Base-by-base conservation (phyloP, 1,284 basidiomycete species). In the Cryptococcus jaspeensis region DNA sequence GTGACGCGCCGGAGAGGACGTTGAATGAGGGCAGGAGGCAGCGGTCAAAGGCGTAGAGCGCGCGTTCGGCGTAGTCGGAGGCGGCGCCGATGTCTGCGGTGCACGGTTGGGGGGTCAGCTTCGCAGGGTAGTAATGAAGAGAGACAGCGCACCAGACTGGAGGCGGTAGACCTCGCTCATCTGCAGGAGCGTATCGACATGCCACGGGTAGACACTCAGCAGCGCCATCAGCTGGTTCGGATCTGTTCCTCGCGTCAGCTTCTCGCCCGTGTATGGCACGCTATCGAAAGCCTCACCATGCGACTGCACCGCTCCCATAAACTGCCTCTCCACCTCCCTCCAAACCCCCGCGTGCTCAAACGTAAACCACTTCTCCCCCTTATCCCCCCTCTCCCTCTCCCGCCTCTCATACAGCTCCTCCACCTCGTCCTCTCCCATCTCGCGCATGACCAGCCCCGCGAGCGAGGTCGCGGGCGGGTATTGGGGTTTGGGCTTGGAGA, bases 121-220 rank as follows among this genome's bases (percentile, higher is more conserved):
- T 5, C 5, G 28, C 4, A 32, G 9, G 28, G 28, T 32, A 32
- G 28, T 12, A 42, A 13, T 32, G 28, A 36, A 20, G 52, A 32
- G 35, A 25, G 22, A 28, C 9, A 9, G 58, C 78, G 43, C 45
- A 89, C 90, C 89, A 81, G 91, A 90, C 66, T 90, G 84, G 71
- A 93, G 87, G 38, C 87, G 83, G 70, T 87, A 90, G 2, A 93
- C 76, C 49, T 80, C 80, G 40, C 89, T 86, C 23, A 95, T 81
- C 69, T 96, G 92, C 1, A 96, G 81, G 0, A 94, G 80, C 0
- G 92, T 94, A 74, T 97, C 93, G 1, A 87, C 89, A 66, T 96
- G 93, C 84, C 91, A 96, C 0, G 81, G 81, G 56, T 79, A 77
- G 3, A 79, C 77, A 47, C 79, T 78, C 22, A 83, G 64, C 22